Conservation (phyloP, 1,284 basidiomycete genomes). For the Coniferiporia sulphurascens region DNA sequence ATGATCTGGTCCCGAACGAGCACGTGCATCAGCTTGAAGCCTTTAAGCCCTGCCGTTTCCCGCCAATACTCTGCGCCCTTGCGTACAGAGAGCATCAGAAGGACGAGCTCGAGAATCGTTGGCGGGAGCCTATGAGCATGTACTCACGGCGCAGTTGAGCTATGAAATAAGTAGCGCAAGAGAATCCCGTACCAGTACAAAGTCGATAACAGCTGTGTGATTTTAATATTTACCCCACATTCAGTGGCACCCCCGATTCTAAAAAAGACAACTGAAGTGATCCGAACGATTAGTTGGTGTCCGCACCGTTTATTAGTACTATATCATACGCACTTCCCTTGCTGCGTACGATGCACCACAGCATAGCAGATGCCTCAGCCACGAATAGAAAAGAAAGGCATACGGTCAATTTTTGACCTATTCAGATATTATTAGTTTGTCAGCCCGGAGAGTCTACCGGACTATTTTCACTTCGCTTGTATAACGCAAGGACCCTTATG, state of each 20-base stretch:
- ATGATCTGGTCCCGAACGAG: neutral
- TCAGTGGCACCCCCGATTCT: neutral
- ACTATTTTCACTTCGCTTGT: neutral
- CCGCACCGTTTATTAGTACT: neutral
- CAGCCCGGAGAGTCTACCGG: neutral
- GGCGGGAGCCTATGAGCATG: neutral
- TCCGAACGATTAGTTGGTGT: neutral
- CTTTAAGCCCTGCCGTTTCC: neutral
- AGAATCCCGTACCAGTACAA: neutral
- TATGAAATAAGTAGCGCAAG: neutral
- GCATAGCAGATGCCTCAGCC: neutral
- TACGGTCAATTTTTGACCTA: neutral
- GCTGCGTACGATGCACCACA: neutral
- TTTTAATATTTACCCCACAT: neutral
- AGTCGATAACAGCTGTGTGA: neutral
- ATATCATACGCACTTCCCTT: neutral
- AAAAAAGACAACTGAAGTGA: neutral
- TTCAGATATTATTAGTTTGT: neutral
- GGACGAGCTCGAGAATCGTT: neutral
- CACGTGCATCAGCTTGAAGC: neutral
- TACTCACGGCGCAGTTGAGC: neutral
- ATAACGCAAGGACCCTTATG: neutral
- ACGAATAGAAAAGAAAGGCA: neutral
- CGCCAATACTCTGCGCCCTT: neutral
- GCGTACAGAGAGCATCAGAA: neutral